Conservation (phyloP, 768 basidiomycete genomes). For the Heimioporus sp. region DNA sequence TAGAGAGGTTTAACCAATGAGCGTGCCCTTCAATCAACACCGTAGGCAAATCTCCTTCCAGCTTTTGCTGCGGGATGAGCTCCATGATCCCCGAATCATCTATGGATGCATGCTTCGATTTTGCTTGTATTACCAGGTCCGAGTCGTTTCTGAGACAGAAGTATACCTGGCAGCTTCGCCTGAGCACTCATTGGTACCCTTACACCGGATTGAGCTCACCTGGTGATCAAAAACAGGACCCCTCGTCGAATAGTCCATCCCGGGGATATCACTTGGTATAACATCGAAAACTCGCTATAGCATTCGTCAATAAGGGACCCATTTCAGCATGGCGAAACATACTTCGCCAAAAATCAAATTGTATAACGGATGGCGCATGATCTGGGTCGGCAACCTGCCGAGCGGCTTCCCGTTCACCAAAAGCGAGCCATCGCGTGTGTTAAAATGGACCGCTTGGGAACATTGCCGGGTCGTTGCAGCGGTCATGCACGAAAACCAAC, state of each 20-base stretch:
- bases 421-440: conserved; percentile 20
- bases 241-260: conserved; percentile 23
- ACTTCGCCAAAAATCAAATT: conserved; percentile 20
- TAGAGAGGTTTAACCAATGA: conserved; percentile 31
- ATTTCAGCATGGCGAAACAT: background rate
- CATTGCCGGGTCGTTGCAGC: background rate
- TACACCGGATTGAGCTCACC: conserved; percentile 1
- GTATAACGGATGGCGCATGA: conserved; percentile 17
- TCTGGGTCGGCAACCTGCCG: conserved; percentile 9
- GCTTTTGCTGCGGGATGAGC: conserved; percentile 21
- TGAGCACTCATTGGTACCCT: background rate
- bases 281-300: conserved; percentile 14
- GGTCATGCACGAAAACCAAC: conserved; percentile 22
- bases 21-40: conserved; percentile 19
- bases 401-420: conserved; percentile 24
- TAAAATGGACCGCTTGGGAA: conserved; percentile 12
- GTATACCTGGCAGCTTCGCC: conserved; percentile 1
- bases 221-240: conserved; percentile 16
- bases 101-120: background rate
- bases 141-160: conserved; percentile 4
- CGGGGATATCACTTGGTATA: conserved; percentile 19
- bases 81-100: conserved; percentile 6
- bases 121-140: conserved; percentile 15
- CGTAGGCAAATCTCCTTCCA: conserved; percentile 24
- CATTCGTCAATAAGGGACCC: background rate